These are phyloP conservation scores for Saccharomycopsis malanga DNA, from an alignment of 805 yeast genomes.

Conservation along the genomic window DNA sequence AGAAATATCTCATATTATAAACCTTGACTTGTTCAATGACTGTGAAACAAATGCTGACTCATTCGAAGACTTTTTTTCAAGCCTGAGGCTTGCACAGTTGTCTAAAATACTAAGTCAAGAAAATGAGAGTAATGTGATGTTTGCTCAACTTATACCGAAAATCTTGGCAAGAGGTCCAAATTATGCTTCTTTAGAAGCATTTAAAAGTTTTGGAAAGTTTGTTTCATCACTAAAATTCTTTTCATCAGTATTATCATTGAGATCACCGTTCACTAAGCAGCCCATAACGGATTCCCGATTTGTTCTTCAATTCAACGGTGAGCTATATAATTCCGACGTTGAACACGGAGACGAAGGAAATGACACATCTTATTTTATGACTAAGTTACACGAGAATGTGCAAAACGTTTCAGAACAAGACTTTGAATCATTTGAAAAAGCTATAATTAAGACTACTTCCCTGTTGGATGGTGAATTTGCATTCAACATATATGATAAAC, in stretches of 20 bases:
- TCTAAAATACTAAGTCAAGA: too few species aligned
- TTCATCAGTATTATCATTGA: conserved; percentile 73
- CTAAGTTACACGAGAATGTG: conserved; percentile 27
- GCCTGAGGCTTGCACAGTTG: too few species aligned
- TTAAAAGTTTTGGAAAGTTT: neutral
- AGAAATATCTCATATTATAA: conserved; percentile 9
- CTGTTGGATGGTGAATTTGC: conserved; percentile 80
- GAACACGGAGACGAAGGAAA: conserved; percentile 29
- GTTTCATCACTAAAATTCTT: conserved; percentile 31
- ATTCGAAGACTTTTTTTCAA: too few species aligned
- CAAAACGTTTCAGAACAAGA: too few species aligned
- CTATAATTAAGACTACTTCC: conserved; percentile 38
- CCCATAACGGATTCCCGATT: conserved; percentile 42
- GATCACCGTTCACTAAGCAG: conserved; percentile 74
- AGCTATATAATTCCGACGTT: conserved; percentile 61
- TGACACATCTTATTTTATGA: conserved; percentile 55
- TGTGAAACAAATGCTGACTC: too few species aligned
- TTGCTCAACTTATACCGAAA: too few species aligned
- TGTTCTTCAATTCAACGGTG: conserved; percentile 83
- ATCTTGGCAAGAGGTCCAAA: conserved; percentile 63
- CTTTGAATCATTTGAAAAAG: conserved; percentile 24
- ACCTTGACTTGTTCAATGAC: conserved; percentile 7
- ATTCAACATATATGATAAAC: conserved; percentile 41
- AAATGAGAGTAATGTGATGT: too few species aligned
- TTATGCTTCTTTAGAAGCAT: conserved; percentile 31